Conservation (phyloP, 169 alveolate species). For the Prorocentrum cordatum region DNA sequence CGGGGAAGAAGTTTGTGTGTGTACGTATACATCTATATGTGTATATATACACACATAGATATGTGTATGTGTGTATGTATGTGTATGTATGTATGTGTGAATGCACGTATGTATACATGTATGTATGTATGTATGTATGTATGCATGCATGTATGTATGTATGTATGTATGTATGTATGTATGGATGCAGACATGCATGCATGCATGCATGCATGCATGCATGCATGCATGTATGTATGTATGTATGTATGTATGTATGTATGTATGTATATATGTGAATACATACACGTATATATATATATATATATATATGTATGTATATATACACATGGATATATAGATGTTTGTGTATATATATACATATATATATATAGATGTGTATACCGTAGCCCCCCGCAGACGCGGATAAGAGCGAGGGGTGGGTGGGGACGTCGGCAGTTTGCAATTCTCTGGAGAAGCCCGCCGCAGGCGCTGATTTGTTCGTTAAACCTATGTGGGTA, state of each 20-base stretch:
- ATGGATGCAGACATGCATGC: background rate
- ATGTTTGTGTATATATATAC: background rate
- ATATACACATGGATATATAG: background rate
- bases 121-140: background rate
- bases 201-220: background rate
- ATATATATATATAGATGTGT: background rate
- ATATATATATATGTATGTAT: background rate
- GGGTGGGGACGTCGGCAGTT: no score
- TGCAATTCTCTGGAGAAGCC: no score
- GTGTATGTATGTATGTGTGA: background rate
- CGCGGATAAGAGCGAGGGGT: no score
- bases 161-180: background rate
- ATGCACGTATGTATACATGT: background rate
- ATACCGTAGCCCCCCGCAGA: no score
- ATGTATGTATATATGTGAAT: background rate
- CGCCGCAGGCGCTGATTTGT: no score
- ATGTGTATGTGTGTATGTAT: background rate
- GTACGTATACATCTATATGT: background rate
- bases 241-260: background rate
- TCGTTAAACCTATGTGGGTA: no score
- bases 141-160: background rate
- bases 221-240: background rate
- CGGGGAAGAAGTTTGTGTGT: background rate
- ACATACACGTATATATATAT: background rate
- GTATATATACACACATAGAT: background rate